Conservation (phyloP, 1,139 yeast genomes). For the Candida sanyaensis region DNA sequence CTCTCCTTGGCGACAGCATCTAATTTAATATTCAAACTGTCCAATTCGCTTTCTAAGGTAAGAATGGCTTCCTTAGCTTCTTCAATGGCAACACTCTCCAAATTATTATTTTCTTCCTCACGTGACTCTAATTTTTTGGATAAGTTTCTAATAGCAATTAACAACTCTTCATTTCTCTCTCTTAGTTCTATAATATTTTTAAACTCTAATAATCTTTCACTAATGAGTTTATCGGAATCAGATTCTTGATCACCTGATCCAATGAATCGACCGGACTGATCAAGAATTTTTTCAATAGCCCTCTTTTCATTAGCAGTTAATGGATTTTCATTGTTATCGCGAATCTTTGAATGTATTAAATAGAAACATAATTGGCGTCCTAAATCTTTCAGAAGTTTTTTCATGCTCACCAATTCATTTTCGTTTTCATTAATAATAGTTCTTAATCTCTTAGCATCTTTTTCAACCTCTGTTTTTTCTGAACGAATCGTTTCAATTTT, state of each 20-base stretch:
- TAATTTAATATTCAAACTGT: conserved; percentile 48
- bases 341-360: conserved; percentile 64
- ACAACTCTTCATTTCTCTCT: conserved; percentile 69
- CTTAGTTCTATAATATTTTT: conserved; percentile 67
- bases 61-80: conserved; percentile 80
- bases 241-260: conserved; percentile 34
- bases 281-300: conserved; percentile 48
- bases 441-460: conserved; percentile 34
- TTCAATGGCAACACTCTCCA: conserved; percentile 61
- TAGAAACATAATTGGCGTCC: conserved; percentile 79
- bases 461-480: conserved; percentile 45
- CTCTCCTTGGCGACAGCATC: conserved; percentile 62
- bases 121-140: conserved; percentile 67
- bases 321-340: conserved; percentile 54
- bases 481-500: conserved; percentile 38
- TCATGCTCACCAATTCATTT: conserved; percentile 45
- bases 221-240: conserved; percentile 72
- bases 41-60: conserved; percentile 64
- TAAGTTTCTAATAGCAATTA: conserved; percentile 65
- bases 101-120: conserved; percentile 39
- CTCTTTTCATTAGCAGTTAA: conserved; percentile 58
- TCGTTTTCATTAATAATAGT: conserved; percentile 31
- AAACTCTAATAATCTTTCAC: conserved; percentile 74
- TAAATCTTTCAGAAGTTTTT: conserved; percentile 66
- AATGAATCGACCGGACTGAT: conserved; percentile 35